Percentiles rank a stretch among this genome's conserved stretches.
Conservation (phyloP, 257 asterid genomes). For the Dorcoceras hygrometricum region DNA sequence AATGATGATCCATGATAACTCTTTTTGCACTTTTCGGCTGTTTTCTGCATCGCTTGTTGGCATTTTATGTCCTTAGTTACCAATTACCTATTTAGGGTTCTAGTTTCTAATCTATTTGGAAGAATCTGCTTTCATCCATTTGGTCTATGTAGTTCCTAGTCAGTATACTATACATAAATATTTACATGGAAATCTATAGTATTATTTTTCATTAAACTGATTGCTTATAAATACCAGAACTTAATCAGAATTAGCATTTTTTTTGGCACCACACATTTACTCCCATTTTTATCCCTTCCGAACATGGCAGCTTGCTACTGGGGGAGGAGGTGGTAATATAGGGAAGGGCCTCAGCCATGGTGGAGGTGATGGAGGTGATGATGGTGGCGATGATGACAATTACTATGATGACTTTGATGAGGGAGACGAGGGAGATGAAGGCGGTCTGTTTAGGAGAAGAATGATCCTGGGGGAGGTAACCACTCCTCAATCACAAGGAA, state of each 20-base stretch:
- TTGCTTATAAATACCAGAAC: slow-evolving; percentile 1
- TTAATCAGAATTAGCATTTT: background rate
- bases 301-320: slow-evolving; percentile 64
- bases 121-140: background rate
- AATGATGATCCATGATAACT: background rate
- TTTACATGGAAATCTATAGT: background rate
- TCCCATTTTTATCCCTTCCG: slow-evolving; percentile 6
- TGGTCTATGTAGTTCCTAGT: background rate
- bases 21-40: background rate
- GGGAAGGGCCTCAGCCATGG: slow-evolving; percentile 87
- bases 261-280: slow-evolving; percentile 11
- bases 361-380: slow-evolving; percentile 99
- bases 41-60: background rate
- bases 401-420: slow-evolving; percentile 95
- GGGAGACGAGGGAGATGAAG: slow-evolving; percentile 96
- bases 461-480: slow-evolving; percentile 79
- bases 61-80: background rate
- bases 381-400: slow-evolving; percentile 97
- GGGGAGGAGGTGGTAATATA: slow-evolving; percentile 89
- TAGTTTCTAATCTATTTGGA: background rate
- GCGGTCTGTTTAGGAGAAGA: slow-evolving; percentile 88
- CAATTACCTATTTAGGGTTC: background rate
- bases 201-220: background rate
- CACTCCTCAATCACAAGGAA: background rate
- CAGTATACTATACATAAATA: slow-evolving; percentile 11